Conservation (phyloP, 129 eudicot species). For the Pittosporum tobira region DNA sequence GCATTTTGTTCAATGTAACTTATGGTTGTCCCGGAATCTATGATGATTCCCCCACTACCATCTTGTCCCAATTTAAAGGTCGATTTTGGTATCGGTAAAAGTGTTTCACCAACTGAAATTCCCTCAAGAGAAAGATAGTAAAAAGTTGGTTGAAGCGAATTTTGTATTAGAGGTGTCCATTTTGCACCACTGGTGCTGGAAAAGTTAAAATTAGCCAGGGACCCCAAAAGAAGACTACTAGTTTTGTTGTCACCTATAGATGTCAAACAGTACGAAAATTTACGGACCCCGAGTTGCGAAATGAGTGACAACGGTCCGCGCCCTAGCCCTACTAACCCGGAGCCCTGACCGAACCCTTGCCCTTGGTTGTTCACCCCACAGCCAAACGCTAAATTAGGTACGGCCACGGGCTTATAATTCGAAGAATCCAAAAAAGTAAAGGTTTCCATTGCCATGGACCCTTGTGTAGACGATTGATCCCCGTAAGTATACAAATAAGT, state of each 20-base stretch:
- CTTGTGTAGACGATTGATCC: constrained; percentile 23
- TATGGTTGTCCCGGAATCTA: constrained; percentile 40
- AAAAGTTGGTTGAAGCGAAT: constrained; percentile 10
- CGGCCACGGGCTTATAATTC: not conserved
- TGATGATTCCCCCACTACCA: constrained; percentile 35
- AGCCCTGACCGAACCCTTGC: constrained; percentile 16
- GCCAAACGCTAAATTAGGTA: constrained; percentile 21
- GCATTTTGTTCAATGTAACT: constrained; percentile 24
- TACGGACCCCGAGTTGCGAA: constrained; percentile 19
- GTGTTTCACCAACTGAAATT: constrained; percentile 26
- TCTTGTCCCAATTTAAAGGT: constrained; percentile 11
- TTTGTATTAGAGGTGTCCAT: constrained; percentile 21
- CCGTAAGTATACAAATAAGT: constrained; percentile 18
- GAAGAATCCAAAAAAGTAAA: constrained; percentile 8
- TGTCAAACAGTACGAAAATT: constrained; percentile 29
- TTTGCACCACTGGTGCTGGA: constrained; percentile 1
- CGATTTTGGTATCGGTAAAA: constrained; percentile 12
- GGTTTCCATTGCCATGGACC: constrained; percentile 17
- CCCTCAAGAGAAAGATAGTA: constrained; percentile 35
- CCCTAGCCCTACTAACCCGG: constrained; percentile 35
- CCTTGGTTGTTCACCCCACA: constrained; percentile 21
- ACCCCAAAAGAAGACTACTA: constrained; percentile 25
- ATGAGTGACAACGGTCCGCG: constrained; percentile 31
- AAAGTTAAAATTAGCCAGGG: constrained; percentile 8
- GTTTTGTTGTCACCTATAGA: constrained; percentile 15